These are phyloP conservation scores for Skeletonema costatum DNA, from an alignment of 108 stramenopile genomes.

Conservation along the genomic window DNA sequence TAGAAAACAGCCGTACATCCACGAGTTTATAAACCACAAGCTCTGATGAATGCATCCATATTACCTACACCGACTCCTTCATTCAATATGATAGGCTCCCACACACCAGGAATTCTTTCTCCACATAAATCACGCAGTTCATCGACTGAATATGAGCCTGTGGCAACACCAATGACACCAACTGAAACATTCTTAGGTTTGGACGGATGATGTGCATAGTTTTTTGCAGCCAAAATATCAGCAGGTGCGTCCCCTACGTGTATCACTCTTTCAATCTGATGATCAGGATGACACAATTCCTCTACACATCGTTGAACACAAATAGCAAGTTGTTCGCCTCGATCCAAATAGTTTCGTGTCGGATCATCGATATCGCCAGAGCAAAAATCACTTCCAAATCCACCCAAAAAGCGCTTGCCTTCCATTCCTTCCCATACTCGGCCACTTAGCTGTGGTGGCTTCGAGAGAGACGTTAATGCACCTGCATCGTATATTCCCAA, in stretches of 20 bases:
- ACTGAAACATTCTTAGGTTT: conserved; percentile 29
- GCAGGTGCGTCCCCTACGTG: conserved; percentile 67
- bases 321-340: conserved; percentile 61
- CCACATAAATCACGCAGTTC: conserved; percentile 54
- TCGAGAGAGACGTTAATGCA: conserved; percentile 44
- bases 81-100: conserved; percentile 60
- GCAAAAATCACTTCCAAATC: conserved; percentile 64
- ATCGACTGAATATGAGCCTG: conserved; percentile 53
- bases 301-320: conserved; percentile 43
- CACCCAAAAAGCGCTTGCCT: conserved; percentile 54
- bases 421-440: conserved; percentile 46
- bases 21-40: conserved; percentile 4
- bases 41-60: conserved; percentile 4
- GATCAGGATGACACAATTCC: neutral
- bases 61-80: conserved; percentile 34
- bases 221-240: conserved; percentile 63
- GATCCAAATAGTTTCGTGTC: conserved; percentile 54
- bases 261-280: conserved; percentile 27
- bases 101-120: conserved; percentile 37
- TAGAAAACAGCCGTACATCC: neutral
- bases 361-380: conserved; percentile 53
- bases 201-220: conserved; percentile 22
- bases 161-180: conserved; percentile 58
- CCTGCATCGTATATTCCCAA: conserved; percentile 47
- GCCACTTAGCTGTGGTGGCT: conserved; percentile 18